Evolutionary conservation across 305 asterid species (phyloP), one percentile per base, ranked within the genome.

Genomic region (Solanum hybrid): DNA sequence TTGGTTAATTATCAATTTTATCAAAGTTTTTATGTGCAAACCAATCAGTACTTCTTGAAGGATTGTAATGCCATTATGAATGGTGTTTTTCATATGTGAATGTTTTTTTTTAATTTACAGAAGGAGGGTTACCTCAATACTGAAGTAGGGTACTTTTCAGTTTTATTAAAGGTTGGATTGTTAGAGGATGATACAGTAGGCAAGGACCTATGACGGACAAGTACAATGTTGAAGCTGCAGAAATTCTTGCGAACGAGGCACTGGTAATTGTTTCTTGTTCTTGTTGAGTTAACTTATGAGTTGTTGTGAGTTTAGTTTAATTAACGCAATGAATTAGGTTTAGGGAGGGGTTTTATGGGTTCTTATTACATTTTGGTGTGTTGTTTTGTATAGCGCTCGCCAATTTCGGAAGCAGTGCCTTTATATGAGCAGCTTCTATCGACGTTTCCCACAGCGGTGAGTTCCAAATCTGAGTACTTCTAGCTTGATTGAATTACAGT

Each of bases 361-460:
- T 39, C 34, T 79, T 31, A 7, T 36, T 29, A 9, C 38, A 87
- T 79, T n/a, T 39, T 31, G 14, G 20, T 1, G 61, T 14, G 14
- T 68, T 90, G 89, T 83, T 65, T 80, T 90, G 10, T 91, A 90
- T 94, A 97, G 99, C 96, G 94, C 36, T 82, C 93, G 93, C 96
- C 97, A 38, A 94, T 96, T 38, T 91, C 97, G 6, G 98, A 95
- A 57, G 98, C 99, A 70, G 94, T 93, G 91, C 96, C 97, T 13
- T 90, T 96, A 79, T 97, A 97, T 73, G 99, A 97, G 92, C 96
- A 95, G 88, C 99, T 97, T 80, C 90, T 97, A 77, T 93, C 97
- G 89, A 93, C 95, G 10, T 97, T 91, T 88, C 99, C 99, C 32
- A 96, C 99, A 76, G 94, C 98, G 92, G 99, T 97, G 90, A 92